phyloP scores from a whole-genome alignment of 441 rosid genomes.

The Eruca vesicaria region DNA sequence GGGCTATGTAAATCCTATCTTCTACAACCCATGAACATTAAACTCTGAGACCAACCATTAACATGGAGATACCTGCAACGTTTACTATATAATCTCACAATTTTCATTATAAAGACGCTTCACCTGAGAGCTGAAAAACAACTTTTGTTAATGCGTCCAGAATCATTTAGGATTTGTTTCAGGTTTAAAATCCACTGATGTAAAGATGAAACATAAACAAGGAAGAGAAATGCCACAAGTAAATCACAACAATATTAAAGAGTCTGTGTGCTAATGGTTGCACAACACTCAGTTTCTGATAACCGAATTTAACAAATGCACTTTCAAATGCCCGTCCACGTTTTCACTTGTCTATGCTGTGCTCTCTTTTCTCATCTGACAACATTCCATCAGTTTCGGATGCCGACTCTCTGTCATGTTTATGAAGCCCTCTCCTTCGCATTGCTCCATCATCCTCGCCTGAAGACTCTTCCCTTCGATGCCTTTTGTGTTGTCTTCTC shows the following conservation, averaged over 20 bases:
- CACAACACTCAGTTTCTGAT: neutral
- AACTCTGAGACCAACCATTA: neutral
- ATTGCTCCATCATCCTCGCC: conserved; percentile 45
- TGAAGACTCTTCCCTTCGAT: conserved; percentile 46
- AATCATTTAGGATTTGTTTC: neutral
- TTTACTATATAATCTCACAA: neutral
- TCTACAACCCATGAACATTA: neutral
- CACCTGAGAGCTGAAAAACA: neutral
- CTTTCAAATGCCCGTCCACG: neutral
- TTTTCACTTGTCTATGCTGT: conserved; percentile 12
- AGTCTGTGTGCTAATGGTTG: neutral
- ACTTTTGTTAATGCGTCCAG: neutral
- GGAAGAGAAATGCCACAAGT: neutral
- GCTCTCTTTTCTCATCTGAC: conserved; percentile 23
- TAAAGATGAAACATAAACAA: neutral
- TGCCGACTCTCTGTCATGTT: conserved; percentile 19
- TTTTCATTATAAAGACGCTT: neutral
- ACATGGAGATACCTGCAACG: neutral
- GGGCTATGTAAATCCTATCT: neutral
- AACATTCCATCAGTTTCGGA: conserved; percentile 19
- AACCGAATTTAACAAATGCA: neutral
- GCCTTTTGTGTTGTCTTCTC: conserved; percentile 31
- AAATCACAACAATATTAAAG: conserved; percentile 6
- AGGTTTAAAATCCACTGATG: neutral
- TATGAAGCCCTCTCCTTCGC: conserved; percentile 37